A percentile compares a stretch with the other conserved stretches of the same genome.
phyloP scores from a whole-genome alignment of 2,329 filamentous ascomycete species.

The Colletotrichum paranaense region DNA sequence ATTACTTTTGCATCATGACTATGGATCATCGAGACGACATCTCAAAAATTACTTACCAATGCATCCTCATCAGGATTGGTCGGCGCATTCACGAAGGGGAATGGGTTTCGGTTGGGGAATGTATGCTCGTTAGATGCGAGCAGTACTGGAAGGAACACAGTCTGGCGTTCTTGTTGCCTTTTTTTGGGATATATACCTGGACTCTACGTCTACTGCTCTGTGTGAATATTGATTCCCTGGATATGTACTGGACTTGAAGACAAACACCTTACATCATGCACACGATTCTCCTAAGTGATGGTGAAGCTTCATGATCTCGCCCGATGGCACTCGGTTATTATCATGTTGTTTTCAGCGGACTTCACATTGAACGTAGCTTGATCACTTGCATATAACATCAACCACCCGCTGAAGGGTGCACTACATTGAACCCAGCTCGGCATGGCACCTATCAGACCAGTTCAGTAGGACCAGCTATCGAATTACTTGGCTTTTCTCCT shows the following conservation, averaged over 20 bases:
- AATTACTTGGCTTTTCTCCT: too few species aligned
- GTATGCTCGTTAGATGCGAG: conserved; percentile 7
- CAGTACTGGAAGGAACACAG: background rate
- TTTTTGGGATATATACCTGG: conserved; percentile 28
- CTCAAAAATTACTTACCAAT: background rate
- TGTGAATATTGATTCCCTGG: conserved; percentile 20
- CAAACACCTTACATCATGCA: background rate
- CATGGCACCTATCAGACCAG: background rate
- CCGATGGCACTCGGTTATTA: too few species aligned
- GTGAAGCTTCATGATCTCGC: background rate
- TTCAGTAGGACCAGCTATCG: background rate
- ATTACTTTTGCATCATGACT: conserved; percentile 11
- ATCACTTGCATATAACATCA: too few species aligned
- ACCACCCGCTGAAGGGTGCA: too few species aligned
- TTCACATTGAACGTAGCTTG: too few species aligned
- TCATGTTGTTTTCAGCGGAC: too few species aligned
- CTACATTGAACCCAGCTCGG: too few species aligned
- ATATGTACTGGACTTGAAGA: background rate
- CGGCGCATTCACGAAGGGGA: conserved; percentile 11
- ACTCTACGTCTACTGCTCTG: conserved; percentile 23
- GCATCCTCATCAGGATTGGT: background rate
- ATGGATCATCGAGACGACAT: background rate
- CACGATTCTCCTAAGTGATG: background rate
- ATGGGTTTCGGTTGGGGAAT: background rate
- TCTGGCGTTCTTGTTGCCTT: conserved; percentile 7